A percentile compares a stretch with the other conserved stretches of the same genome.
phyloP scores from a whole-genome alignment of 148 eudicot species.

The Polygonum aviculare region DNA sequence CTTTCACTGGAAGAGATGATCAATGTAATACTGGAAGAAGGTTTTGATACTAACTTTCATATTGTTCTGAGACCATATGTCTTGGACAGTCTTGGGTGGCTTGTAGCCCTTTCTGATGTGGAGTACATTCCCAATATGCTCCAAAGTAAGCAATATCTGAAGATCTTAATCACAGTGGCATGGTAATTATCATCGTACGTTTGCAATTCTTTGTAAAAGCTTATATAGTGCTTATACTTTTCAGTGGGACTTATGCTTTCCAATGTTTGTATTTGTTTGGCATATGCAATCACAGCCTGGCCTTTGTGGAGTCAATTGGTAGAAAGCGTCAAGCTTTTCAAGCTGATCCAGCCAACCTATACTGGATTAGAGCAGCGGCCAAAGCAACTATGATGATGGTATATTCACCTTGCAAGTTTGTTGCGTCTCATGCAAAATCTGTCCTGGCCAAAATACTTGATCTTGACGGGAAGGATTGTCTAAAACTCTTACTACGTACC shows the following conservation, averaged over 20 bases:
- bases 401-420: constrained; percentile 64
- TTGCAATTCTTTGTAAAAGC: not conserved
- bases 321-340: constrained; percentile 38
- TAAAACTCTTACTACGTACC: constrained; percentile 34
- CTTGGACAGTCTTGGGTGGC: constrained; percentile 80
- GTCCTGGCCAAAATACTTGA: constrained; percentile 37
- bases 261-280: not conserved
- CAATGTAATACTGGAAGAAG: constrained; percentile 32
- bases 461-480: constrained; percentile 27
- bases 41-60: constrained; percentile 28
- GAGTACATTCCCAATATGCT: constrained; percentile 32
- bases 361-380: constrained; percentile 42
- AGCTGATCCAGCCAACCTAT: constrained; percentile 21
- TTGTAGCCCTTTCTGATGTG: constrained; percentile 54
- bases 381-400: constrained; percentile 76
- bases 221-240: constrained; percentile 6
- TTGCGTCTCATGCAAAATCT: constrained; percentile 44
- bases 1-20: constrained; percentile 41
- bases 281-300: constrained; percentile 32
- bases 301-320: constrained; percentile 50
- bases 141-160: constrained; percentile 27
- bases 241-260: not conserved
- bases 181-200: constrained; percentile 40
- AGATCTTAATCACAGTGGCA: constrained; percentile 49
- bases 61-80: constrained; percentile 42